Percentiles rank a stretch among this genome's conserved stretches.
These are phyloP conservation scores for Durusdinium trenchii DNA, from an alignment of 73 alveolate genomes.

Conservation along the genomic window DNA sequence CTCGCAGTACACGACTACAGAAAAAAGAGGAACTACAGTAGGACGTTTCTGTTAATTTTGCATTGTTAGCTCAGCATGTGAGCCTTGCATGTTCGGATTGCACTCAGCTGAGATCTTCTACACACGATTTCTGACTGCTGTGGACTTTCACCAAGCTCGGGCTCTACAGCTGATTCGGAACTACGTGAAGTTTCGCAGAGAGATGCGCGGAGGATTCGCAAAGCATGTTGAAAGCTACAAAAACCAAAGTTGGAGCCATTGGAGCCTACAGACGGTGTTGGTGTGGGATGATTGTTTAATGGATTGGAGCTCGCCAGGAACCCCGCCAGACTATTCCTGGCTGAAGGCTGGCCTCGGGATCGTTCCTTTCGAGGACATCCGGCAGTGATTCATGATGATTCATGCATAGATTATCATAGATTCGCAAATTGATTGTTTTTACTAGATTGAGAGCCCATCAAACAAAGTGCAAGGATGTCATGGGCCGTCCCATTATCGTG, in stretches of 20 bases:
- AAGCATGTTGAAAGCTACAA: background rate
- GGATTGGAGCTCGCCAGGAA: background rate
- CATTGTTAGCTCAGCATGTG: background rate
- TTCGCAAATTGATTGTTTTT: background rate
- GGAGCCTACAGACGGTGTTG: background rate
- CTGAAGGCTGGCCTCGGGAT: constrained; percentile 20
- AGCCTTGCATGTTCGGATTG: background rate
- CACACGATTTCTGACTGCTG: constrained; percentile 52
- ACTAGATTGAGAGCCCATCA: background rate
- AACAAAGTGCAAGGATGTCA: constrained; percentile 19
- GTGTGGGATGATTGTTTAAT: background rate
- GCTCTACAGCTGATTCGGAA: constrained; percentile 41
- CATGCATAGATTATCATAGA: background rate
- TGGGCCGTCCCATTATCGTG: constrained; percentile 37
- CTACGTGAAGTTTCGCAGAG: constrained; percentile 31
- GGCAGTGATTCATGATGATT: background rate
- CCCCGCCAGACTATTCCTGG: constrained; percentile 69
- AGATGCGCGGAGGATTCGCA: constrained; percentile 23
- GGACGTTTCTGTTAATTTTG: too few relatives aligned
- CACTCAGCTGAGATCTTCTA: background rate
- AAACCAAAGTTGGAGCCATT: background rate
- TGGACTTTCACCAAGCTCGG: constrained; percentile 65
- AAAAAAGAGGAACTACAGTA: background rate
- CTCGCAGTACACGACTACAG: background rate
- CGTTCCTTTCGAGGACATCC: constrained; percentile 67